These are phyloP conservation scores for Purpureocillium takamizusanense DNA, from an alignment of 2,329 filamentous ascomycete species.

Conservation along the genomic window DNA sequence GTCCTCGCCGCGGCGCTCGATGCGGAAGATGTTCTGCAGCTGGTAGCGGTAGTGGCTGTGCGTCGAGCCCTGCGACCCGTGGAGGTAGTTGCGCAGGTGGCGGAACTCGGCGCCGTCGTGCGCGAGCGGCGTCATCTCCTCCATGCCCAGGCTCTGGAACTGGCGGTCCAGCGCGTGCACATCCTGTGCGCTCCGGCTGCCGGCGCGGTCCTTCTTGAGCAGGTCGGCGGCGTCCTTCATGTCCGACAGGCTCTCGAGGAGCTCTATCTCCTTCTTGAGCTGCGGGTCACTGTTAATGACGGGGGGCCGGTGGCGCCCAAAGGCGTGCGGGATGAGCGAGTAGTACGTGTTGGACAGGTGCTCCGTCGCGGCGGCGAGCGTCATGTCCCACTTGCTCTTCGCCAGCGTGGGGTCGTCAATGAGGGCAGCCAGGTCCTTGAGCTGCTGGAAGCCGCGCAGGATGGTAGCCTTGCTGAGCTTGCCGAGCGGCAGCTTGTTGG, in stretches of 20 bases:
- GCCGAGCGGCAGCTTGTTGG: conserved; percentile 70
- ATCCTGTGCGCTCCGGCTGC: conserved; percentile 30
- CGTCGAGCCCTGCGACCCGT: conserved; percentile 55
- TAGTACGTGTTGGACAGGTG: conserved; percentile 71
- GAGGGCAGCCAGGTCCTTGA: conserved; percentile 66
- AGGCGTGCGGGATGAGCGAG: conserved; percentile 71
- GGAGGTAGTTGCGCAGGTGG: conserved; percentile 59
- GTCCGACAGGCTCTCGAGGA: conserved; percentile 72
- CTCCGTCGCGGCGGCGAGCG: conserved; percentile 37
- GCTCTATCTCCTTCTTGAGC: conserved; percentile 68
- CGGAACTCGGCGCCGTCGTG: conserved; percentile 51
- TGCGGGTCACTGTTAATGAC: conserved; percentile 46
- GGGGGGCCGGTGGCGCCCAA: conserved; percentile 65
- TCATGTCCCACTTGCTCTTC: conserved; percentile 28
- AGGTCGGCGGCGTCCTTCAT: conserved; percentile 77
- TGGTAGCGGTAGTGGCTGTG: conserved; percentile 48
- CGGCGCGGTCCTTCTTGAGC: conserved; percentile 56
- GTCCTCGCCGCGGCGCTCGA: conserved; percentile 65
- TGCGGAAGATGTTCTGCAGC: conserved; percentile 71
- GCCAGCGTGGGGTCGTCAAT: conserved; percentile 46
- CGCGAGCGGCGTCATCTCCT: conserved; percentile 67
- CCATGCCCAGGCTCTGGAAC: conserved; percentile 60
- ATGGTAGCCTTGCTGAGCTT: conserved; percentile 78
- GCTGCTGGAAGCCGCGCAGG: conserved; percentile 60
- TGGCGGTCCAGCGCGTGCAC: conserved; percentile 63